Base-by-base conservation (phyloP, 2,329 filamentous ascomycete genomes). In the Anthostomella pinea region DNA sequence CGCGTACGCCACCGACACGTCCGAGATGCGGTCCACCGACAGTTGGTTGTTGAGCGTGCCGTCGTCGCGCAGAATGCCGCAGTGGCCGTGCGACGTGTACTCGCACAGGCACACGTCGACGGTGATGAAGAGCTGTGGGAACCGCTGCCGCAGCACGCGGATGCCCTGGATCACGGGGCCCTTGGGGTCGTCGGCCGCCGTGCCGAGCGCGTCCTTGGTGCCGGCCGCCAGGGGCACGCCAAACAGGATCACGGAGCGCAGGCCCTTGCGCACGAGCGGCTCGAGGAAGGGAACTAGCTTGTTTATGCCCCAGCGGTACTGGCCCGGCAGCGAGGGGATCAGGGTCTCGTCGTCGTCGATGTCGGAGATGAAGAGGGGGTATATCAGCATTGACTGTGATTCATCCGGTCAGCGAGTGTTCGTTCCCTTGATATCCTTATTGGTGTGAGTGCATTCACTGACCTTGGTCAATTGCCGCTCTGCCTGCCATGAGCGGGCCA, bases 1-100 rank as follows among this genome's bases (percentile, higher is more conserved):
- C n/a, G 93, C 93, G 60, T 98, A 98, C 21, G 91, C 87, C 48
- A 97, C 75, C n/a, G 93, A 91, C n/a, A 97, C 91, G 61, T 97
- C 90, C 3, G 87, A 91, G 53, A 98, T 90, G 45, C 93, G 84
- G 59, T 97, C 91, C 7, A 97, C 89, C 3, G 89, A 95, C 30
- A 95, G 77, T 47, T 83, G 80, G 60, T 98, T 97, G 75, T 97
- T 95, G 42, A 98, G 75, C 45, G 81, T 85, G 45, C 89, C 89
- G 60, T 98, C 93, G 51, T 96, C 89, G 39, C 89, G 81, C 29
- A 98, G 75, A 53, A 98, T 96, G 35, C 93, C 93, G 60, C 93
- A 98, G 70, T 98, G 93, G 28, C 93, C 93, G 64, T 98, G 93
- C 6, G 87, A 93, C 1, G 93, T 98, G 69, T 98, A 98, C 67